Conservation (phyloP, 163 green algal genomes). For the Chlamydomonas reinhardtii region DNA sequence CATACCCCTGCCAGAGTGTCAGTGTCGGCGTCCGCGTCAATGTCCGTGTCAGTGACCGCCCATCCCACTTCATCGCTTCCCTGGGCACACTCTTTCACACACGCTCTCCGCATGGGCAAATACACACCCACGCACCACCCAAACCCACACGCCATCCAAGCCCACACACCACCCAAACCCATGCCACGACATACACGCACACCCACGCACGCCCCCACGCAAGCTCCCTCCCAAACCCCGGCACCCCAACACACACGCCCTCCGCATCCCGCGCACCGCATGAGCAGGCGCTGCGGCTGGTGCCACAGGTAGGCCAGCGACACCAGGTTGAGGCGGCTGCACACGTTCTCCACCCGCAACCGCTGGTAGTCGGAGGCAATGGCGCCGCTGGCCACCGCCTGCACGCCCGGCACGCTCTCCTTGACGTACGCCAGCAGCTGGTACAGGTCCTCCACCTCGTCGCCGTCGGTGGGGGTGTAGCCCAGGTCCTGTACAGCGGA, state of each 20-base stretch:
- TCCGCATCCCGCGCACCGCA: constrained; percentile 64
- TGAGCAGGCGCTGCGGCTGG: constrained; percentile 81
- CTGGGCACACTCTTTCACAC: no score
- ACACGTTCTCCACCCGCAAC: constrained; percentile 95
- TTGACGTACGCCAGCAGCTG: constrained; percentile 84
- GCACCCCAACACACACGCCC: no score
- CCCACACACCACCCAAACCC: no score
- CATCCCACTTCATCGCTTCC: no score
- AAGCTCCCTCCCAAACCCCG: no score
- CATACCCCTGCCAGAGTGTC: constrained; percentile 74
- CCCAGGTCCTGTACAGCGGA: constrained; percentile 70
- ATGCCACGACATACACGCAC: no score
- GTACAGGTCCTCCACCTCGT: constrained; percentile 97
- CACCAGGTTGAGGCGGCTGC: constrained; percentile 85
- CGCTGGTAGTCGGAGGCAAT: constrained; percentile 99
- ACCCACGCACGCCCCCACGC: no score
- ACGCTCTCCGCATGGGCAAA: no score
- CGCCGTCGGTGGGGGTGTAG: constrained; percentile 78
- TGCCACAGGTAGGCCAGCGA: constrained; percentile 96
- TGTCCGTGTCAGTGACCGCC: no score
- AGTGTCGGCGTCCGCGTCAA: no score
- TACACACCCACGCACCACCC: no score
- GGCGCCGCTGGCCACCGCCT: constrained; percentile 87
- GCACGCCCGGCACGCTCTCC: constrained; percentile 52
- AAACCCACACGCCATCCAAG: no score